Evolutionary conservation across 2,329 filamentous ascomycete species (phyloP).

Genomic region (Aureobasidium namibiae): DNA sequence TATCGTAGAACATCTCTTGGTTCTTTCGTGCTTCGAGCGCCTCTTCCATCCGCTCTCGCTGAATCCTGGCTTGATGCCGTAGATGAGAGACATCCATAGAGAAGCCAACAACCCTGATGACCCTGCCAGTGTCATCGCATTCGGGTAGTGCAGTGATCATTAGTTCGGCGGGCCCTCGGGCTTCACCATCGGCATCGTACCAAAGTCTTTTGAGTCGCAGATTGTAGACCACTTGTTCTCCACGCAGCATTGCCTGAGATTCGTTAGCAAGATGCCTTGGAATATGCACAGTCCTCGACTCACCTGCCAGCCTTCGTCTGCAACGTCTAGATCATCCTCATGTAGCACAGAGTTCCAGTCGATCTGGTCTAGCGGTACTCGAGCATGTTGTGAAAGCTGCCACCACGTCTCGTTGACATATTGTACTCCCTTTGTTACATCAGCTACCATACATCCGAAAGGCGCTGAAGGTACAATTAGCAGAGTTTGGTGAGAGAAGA

Average conservation of each 20-base stretch:
- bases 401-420: constrained; percentile 13
- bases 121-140: constrained; percentile 21
- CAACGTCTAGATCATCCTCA: constrained; percentile 27
- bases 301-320: constrained; percentile 26
- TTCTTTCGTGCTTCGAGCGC: constrained; percentile 28
- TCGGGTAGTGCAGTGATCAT: constrained; percentile 26
- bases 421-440: constrained; percentile 10
- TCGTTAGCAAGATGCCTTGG: background rate
- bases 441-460: constrained; percentile 25
- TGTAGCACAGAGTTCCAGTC: constrained; percentile 17
- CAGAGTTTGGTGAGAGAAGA: too few species aligned
- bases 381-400: constrained; percentile 3
- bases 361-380: constrained; percentile 18
- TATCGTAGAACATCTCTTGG: constrained; percentile 19
- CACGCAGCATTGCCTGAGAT: background rate
- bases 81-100: constrained; percentile 27
- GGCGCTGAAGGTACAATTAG: too few species aligned
- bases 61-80: constrained; percentile 24
- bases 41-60: constrained; percentile 25
- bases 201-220: constrained; percentile 31
- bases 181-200: constrained; percentile 13
- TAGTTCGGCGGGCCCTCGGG: constrained; percentile 22
- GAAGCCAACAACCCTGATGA: constrained; percentile 23
- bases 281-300: constrained; percentile 11
- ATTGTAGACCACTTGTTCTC: constrained; percentile 24